Conservation (phyloP, 345 rosid genomes). For the Euclidium syriacum region DNA sequence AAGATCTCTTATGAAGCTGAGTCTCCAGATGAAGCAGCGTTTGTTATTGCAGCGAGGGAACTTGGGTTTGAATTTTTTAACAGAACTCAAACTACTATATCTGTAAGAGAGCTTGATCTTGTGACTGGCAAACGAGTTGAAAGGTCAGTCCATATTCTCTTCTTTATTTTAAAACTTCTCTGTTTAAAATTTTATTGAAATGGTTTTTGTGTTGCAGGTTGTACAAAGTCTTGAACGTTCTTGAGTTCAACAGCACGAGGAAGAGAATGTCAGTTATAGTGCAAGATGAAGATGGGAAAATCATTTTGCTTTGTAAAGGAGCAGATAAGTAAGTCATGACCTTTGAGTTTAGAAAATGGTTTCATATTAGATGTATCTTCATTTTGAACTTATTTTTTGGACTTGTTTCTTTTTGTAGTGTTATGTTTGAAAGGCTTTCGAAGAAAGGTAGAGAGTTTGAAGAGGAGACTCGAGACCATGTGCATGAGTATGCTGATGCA, state of each 20-base stretch:
- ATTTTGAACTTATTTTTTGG: background rate
- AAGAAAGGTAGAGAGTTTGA: conserved; percentile 56
- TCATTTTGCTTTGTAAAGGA: conserved; percentile 73
- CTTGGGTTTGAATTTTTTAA: conserved; percentile 76
- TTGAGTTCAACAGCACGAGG: conserved; percentile 84
- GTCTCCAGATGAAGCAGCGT: conserved; percentile 94
- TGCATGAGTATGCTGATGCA: conserved; percentile 87
- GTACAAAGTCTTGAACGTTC: conserved; percentile 58
- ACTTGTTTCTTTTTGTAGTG: conserved; percentile 37
- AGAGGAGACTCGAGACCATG: conserved; percentile 65
- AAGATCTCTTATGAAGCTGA: conserved; percentile 84
- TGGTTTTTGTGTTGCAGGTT: conserved; percentile 42
- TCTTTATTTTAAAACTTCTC: background rate
- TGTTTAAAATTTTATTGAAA: background rate
- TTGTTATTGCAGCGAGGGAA: conserved; percentile 96
- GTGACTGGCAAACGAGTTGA: conserved; percentile 55
- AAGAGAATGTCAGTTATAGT: conserved; percentile 94
- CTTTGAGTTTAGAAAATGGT: background rate
- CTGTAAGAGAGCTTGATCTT: conserved; percentile 53
- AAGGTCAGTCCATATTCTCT: conserved; percentile 41
- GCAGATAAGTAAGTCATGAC: conserved; percentile 79
- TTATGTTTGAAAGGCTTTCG: conserved; percentile 81
- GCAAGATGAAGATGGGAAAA: conserved; percentile 62
- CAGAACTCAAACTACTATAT: conserved; percentile 69
- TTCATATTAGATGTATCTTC: background rate